Base-by-base conservation (phyloP, 2,329 filamentous ascomycete species). In the Teratosphaeriaceae sp. region DNA sequence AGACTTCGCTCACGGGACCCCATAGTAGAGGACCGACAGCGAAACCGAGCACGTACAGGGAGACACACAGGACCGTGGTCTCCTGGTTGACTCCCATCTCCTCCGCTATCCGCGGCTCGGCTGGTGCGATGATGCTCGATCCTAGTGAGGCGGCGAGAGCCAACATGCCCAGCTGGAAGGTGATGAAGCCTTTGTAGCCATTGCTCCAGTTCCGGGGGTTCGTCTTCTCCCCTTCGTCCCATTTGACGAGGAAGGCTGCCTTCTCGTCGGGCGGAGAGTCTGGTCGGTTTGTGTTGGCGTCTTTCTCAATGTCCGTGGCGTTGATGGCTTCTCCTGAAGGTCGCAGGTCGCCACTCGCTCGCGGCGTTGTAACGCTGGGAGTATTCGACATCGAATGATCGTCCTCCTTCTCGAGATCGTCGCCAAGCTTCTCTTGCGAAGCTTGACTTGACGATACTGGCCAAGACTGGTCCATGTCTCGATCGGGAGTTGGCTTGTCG, bases 41-140 rank as follows among this genome's bases (percentile, higher is more conserved):
- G 43, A 67, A 71, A 2, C 64, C 66, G 42, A 60, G 62, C 50
- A 75, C 61, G 47, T 71, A 76, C 1, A 76, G 57, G 0, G 71
- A 68, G 3, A 75, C 59, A 18, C 62, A 54, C 5, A 75, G 51
- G 2, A 75, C 69, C 2, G 67, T 63, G 8, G 65, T 65, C 41
- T 75, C 70, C 15, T 50, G 44, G 20, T 65, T 65, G 22, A 75
- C 62, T 8, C 61, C 60, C 20, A 70, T 44, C 40, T 75, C 67
- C 23, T 55, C 45, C 2, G 68, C 63, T 27, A 78, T 68, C 1
- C 51, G 58, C 3, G 58, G 37, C 35, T 68, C 64, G 1, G 71
- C 74, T 0, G 74, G 69, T 2, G 72, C 61, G 29, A 73, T 70
- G 43, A 78, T 73, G 15, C 69, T 72, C 5, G 70, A 73, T 3